A percentile compares a stretch with the other conserved stretches of the same genome.
Evolutionary conservation across 1,284 basidiomycete species (phyloP).

Genomic region (Phellopilus nigrolimitatus): DNA sequence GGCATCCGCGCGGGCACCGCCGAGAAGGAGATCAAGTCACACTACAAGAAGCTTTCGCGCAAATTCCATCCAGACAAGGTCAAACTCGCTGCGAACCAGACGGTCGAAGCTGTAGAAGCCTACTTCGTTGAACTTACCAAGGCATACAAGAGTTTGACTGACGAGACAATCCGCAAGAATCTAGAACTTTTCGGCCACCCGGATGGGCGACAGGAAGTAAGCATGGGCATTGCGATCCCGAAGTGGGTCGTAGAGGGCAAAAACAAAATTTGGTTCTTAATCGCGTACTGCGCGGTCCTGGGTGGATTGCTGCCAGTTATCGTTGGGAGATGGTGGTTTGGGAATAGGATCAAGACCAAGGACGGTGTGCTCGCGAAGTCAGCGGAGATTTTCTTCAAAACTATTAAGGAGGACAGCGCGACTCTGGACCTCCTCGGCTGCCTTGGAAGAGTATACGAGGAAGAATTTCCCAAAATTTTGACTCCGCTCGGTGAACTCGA

Average conservation of each 20-base stretch:
- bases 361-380: slow-evolving; percentile 85
- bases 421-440: slow-evolving; percentile 73
- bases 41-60: slow-evolving; percentile 92
- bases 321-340: slow-evolving; percentile 99
- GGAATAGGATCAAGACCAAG: slow-evolving; percentile 85
- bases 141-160: slow-evolving; percentile 97
- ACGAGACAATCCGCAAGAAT: slow-evolving; percentile 91
- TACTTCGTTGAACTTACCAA: slow-evolving; percentile 95
- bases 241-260: slow-evolving; percentile 91
- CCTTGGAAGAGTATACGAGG: slow-evolving; percentile 71
- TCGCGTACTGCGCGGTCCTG: slow-evolving; percentile 82
- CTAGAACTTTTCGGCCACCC: slow-evolving; percentile 92
- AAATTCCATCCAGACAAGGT: slow-evolving; percentile 97
- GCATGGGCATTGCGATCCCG: slow-evolving; percentile 95
- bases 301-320: slow-evolving; percentile 83
- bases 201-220: slow-evolving; percentile 92
- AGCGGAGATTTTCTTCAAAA: slow-evolving; percentile 88
- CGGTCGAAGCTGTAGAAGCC: slow-evolving; percentile 83
- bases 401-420: slow-evolving; percentile 75
- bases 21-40: slow-evolving; percentile 94
- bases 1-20: slow-evolving; percentile 66
- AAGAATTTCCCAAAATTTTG: slow-evolving; percentile 38
- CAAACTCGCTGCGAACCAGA: slow-evolving; percentile 77
- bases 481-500: slow-evolving; percentile 53
- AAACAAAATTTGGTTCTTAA: slow-evolving; percentile 90